Evolutionary conservation across 2,329 filamentous ascomycete genomes (phyloP).

Genomic region (Pseudohalonectria lignicola): DNA sequence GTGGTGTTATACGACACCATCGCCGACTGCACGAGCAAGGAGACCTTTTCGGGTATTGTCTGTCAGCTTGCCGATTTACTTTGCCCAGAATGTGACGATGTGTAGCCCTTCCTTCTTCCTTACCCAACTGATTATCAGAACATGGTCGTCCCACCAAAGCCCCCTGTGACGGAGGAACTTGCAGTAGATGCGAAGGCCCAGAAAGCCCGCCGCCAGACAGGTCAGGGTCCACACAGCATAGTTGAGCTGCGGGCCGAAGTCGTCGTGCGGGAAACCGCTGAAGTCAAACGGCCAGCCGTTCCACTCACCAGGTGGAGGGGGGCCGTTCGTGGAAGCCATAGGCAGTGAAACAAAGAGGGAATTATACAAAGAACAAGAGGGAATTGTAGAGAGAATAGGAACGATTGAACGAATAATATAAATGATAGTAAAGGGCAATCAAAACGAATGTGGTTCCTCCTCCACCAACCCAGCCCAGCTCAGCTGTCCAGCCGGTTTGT

Average conservation of each 20-base stretch:
- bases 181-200: slow-evolving; percentile 5
- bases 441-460: background rate
- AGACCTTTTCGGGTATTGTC: too few relatives aligned
- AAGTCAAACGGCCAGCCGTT: background rate
- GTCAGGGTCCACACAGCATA: slow-evolving; percentile 10
- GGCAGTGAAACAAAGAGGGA: too few relatives aligned
- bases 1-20: background rate
- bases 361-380: too few relatives aligned
- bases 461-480: background rate
- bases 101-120: too few relatives aligned
- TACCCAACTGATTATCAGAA: slow-evolving; percentile 12
- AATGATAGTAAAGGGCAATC: background rate
- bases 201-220: slow-evolving; percentile 4
- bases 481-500: too few relatives aligned
- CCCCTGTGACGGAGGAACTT: slow-evolving; percentile 9
- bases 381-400: too few relatives aligned
- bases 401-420: too few relatives aligned
- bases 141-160: slow-evolving; percentile 15
- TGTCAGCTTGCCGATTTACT: too few relatives aligned
- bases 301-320: background rate
- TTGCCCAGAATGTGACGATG: too few relatives aligned
- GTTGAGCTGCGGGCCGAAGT: slow-evolving; percentile 6
- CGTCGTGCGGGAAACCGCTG: background rate
- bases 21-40: background rate
- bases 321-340: background rate